These are phyloP conservation scores for Candolleomyces aberdarensis DNA, from an alignment of 768 basidiomycete species.

Conservation along the genomic window DNA sequence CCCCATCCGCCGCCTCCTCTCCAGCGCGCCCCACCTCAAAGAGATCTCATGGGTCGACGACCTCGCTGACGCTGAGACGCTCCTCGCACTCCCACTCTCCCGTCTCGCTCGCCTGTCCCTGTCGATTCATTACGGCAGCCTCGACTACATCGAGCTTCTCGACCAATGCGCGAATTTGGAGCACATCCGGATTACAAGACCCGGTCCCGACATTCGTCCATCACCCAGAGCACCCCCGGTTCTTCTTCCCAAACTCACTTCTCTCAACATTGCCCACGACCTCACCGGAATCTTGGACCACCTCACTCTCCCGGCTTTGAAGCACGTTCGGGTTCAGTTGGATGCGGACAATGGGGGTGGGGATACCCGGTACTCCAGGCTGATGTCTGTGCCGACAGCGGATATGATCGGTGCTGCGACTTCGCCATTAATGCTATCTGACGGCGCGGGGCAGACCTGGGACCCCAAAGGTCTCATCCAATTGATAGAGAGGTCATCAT, in stretches of 20 bases:
- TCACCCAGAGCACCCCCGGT: constrained; percentile 17
- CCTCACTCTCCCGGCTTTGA: constrained; percentile 27
- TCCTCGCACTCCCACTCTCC: constrained; percentile 26
- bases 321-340: constrained; percentile 27
- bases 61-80: constrained; percentile 26
- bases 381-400: constrained; percentile 10
- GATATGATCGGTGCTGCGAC: not conserved
- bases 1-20: constrained; percentile 26
- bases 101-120: constrained; percentile 27
- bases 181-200: constrained; percentile 29
- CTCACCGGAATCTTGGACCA: constrained; percentile 27
- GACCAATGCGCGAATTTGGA: constrained; percentile 30
- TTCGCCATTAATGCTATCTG: not conserved
- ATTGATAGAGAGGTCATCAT: constrained; percentile 28
- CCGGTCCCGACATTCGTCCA: constrained; percentile 17
- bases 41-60: constrained; percentile 33
- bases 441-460: constrained; percentile 15
- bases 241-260: constrained; percentile 26
- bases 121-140: constrained; percentile 27
- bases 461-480: constrained; percentile 24
- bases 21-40: constrained; percentile 23
- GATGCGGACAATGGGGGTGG: constrained; percentile 15
- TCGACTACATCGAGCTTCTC: constrained; percentile 29
- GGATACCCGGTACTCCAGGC: constrained; percentile 6
- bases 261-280: constrained; percentile 29